phyloP scores from a whole-genome alignment of 345 rosid species.

The Psidium friedrichsthalianum region DNA sequence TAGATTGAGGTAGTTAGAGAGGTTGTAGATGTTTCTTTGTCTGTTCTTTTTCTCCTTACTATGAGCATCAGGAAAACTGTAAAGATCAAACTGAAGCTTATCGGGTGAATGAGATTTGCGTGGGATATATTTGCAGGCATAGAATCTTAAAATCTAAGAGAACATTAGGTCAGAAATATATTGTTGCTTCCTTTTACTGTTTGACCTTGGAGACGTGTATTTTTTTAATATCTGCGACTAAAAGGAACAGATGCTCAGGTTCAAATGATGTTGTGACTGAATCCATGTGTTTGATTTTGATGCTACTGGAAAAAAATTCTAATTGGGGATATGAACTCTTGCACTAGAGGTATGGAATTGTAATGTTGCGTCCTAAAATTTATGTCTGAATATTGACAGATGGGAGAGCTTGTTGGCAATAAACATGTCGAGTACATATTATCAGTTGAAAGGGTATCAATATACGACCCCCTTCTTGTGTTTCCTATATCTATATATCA shows the following conservation, averaged over 20 bases:
- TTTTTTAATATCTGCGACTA: background rate
- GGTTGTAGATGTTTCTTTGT: background rate
- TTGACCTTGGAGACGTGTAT: background rate
- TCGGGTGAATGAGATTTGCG: background rate
- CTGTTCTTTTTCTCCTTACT: background rate
- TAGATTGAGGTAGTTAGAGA: background rate
- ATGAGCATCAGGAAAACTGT: background rate
- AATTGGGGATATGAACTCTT: background rate
- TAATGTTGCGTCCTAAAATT: background rate
- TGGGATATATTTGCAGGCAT: background rate
- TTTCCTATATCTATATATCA: background rate
- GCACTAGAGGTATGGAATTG: background rate
- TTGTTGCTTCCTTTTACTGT: background rate
- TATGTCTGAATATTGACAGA: constrained; percentile 1
- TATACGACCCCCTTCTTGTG: background rate
- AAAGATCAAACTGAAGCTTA: background rate
- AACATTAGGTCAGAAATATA: background rate
- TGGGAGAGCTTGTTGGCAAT: constrained; percentile 52
- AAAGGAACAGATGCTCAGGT: background rate
- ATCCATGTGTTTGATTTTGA: background rate
- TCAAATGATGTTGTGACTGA: background rate
- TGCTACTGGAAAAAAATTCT: background rate
- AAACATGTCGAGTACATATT: constrained; percentile 58
- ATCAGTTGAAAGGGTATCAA: constrained; percentile 52
- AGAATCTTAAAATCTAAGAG: background rate